Conservation (phyloP, 441 rosid species). For the Croton laevigatus region DNA sequence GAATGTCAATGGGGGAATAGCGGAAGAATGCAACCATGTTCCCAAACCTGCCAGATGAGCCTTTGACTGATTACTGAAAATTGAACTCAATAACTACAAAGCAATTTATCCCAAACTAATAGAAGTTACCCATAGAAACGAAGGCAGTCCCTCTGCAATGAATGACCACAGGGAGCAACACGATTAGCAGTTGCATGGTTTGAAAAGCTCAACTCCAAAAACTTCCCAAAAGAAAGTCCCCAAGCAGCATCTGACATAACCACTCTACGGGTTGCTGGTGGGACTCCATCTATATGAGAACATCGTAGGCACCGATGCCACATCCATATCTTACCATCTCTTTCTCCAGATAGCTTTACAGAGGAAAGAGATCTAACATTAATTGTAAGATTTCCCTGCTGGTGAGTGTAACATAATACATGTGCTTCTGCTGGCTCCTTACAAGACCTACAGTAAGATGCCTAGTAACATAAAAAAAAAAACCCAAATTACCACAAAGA, state of each 20-base stretch:
- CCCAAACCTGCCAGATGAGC: conserved; percentile 60
- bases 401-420: conserved; percentile 84
- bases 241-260: conserved; percentile 98
- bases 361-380: conserved; percentile 70
- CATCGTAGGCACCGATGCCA: conserved; percentile 97
- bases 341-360: conserved; percentile 78
- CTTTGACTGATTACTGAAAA: conserved; percentile 19
- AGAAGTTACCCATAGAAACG: conserved; percentile 82
- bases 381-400: conserved; percentile 92
- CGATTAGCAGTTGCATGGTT: conserved; percentile 97
- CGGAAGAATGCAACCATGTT: conserved; percentile 95
- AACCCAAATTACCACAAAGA: conserved; percentile 5
- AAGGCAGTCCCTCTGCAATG: conserved; percentile 93
- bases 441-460: conserved; percentile 61
- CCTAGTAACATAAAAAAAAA: conserved; percentile 42
- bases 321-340: conserved; percentile 97
- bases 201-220: conserved; percentile 93
- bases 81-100: background rate
- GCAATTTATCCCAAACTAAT: background rate
- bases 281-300: conserved; percentile 75
- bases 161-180: conserved; percentile 95
- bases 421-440: conserved; percentile 83
- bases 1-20: conserved; percentile 88
- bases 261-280: conserved; percentile 89
- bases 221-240: conserved; percentile 98